Evolutionary conservation across 2,329 filamentous ascomycete genomes (phyloP).

Genomic region (Dactylellina drechsleri): DNA sequence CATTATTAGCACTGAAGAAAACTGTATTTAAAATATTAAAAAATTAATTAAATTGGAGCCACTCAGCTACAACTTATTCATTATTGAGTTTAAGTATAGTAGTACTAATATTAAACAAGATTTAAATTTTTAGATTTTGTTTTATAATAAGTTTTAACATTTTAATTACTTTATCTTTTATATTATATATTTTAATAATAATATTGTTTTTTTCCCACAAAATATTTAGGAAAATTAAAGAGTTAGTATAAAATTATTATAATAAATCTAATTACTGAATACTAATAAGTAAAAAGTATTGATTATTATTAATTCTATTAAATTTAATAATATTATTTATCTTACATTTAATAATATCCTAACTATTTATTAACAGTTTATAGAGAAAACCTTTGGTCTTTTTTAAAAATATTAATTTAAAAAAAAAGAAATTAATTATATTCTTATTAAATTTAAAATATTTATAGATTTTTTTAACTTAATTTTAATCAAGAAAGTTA

Average conservation of each 20-base stretch:
- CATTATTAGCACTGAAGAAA: slow-evolving; percentile 69
- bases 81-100: slow-evolving; percentile 74
- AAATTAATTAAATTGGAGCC: slow-evolving; percentile 63
- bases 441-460: slow-evolving; percentile 66
- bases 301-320: slow-evolving; percentile 75
- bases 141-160: slow-evolving; percentile 65
- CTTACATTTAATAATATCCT: slow-evolving; percentile 68
- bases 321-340: slow-evolving; percentile 70
- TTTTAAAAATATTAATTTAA: slow-evolving; percentile 69
- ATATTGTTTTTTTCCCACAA: slow-evolving; percentile 29
- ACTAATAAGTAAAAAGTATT: slow-evolving; percentile 68
- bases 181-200: slow-evolving; percentile 54
- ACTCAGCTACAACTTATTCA: slow-evolving; percentile 65
- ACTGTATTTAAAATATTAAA: slow-evolving; percentile 62
- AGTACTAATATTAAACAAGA: slow-evolving; percentile 77
- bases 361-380: slow-evolving; percentile 74
- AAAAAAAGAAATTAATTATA: slow-evolving; percentile 73
- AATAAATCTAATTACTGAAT: slow-evolving; percentile 69
- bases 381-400: slow-evolving; percentile 72
- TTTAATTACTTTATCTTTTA: slow-evolving; percentile 57
- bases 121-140: slow-evolving; percentile 64
- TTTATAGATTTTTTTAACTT: slow-evolving; percentile 68
- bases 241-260: slow-evolving; percentile 66
- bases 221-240: slow-evolving; percentile 72
- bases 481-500: slow-evolving; percentile 17